Base-by-base conservation (phyloP, 2,329 filamentous ascomycete species). In the Harringtonia lauricola region DNA sequence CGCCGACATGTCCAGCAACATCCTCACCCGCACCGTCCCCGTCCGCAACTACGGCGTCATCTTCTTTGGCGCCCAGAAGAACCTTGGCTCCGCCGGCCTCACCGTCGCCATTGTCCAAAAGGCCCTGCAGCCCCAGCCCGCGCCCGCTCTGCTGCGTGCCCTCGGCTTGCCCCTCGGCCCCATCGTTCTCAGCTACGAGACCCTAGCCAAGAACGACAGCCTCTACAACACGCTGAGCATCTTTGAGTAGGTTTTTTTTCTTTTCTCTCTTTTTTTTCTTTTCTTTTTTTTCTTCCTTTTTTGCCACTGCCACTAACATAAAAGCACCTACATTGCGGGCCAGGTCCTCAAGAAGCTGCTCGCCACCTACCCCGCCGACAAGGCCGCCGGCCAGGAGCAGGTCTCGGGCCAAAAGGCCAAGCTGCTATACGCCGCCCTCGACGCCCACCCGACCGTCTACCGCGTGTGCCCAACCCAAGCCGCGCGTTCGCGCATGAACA, bases 221-320 rank as follows among this genome's bases (percentile, higher is more conserved):
- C 72, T 96, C 24, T 96, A 96, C 69, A 96, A 96, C 65, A 96
- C 90, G 0, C 68, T 96, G 12, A 89, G 86, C 56, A 94, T 96
- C 56, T 95, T 96, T 56, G 89, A 78, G 76, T 79, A 61, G 57
- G 73, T 64, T n/a, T 9, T 9, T 6, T 36, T 17, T 9, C 15
- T 28, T 13, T 10, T 30, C 10, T 3, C 15, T 3, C 17, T n/a
- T 6, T 15, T 29, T 10, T 36, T 3, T 31, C 36, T 26, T 4
- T 13, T 8, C 9, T 37, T 14, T 4, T 14, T 22, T n/a, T n/a
- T n/a, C n/a, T n/a, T n/a, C n/a, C n/a, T n/a, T n/a, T n/a, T n/a
- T n/a, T n/a, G n/a, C n/a, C n/a, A n/a, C n/a, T n/a, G n/a, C n/a
- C n/a, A n/a, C n/a, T n/a, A n/a, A n/a, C n/a, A n/a, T n/a, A n/a